These are phyloP conservation scores for Discostella stelligeroides DNA, from an alignment of 108 stramenopile species.

Conservation along the genomic window DNA sequence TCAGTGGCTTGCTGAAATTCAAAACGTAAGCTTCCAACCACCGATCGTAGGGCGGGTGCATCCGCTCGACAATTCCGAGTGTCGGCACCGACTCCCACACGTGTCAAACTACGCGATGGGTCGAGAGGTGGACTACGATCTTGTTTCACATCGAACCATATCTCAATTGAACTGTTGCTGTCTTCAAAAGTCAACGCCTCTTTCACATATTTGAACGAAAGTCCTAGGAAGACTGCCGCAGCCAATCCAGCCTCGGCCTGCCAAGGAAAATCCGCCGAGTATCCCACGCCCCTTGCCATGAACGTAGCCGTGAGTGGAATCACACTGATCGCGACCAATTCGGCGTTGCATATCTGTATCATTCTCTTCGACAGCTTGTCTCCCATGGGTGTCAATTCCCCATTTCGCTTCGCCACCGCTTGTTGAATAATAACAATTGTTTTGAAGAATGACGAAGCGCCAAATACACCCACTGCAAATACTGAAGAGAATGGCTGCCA, in stretches of 20 bases:
- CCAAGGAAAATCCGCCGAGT: constrained; percentile 48
- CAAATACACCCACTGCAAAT: constrained; percentile 60
- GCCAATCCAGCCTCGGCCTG: constrained; percentile 54
- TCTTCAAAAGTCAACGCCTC: constrained; percentile 77
- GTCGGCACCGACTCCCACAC: constrained; percentile 89
- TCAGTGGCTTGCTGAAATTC: constrained; percentile 80
- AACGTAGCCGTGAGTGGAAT: constrained; percentile 55
- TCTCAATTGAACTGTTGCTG: too few relatives aligned
- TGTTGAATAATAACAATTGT: too few relatives aligned
- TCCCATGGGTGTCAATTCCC: constrained; percentile 40
- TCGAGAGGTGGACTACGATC: constrained; percentile 84
- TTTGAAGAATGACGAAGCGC: constrained; percentile 60
- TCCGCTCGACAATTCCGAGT: constrained; percentile 82
- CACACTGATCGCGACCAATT: constrained; percentile 37
- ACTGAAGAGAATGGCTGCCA: too few relatives aligned
- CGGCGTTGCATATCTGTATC: constrained; percentile 56
- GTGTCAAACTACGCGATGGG: constrained; percentile 79
- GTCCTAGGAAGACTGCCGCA: constrained; percentile 49
- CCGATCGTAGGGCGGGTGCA: constrained; percentile 79
- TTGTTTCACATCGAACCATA: constrained; percentile 67
- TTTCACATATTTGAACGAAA: constrained; percentile 71
- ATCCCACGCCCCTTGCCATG: constrained; percentile 55
- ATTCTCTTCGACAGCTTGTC: constrained; percentile 42
- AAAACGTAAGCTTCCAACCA: constrained; percentile 79
- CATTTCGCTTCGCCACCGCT: constrained; percentile 46